A percentile compares a stretch with the other conserved stretches of the same genome.
These are phyloP conservation scores for Erysimum cheiri DNA, from an alignment of 441 rosid species.

Conservation along the genomic window DNA sequence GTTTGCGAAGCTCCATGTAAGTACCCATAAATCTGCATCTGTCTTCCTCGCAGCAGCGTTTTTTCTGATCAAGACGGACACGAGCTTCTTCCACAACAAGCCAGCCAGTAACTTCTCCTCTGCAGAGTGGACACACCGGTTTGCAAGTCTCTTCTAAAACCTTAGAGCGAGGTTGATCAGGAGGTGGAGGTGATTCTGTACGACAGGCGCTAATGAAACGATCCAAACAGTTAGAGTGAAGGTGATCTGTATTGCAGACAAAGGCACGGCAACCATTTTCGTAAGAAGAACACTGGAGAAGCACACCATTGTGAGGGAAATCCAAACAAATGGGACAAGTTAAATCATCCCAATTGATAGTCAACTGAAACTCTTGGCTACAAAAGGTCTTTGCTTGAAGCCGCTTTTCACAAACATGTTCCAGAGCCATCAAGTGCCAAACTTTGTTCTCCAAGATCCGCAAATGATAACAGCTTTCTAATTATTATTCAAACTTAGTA, in stretches of 20 bases:
- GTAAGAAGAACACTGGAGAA: slow-evolving; percentile 85
- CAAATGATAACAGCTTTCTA: slow-evolving; percentile 20
- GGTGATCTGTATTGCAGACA: slow-evolving; percentile 83
- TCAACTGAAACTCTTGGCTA: slow-evolving; percentile 60
- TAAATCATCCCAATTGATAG: slow-evolving; percentile 74
- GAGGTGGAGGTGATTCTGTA: slow-evolving; percentile 58
- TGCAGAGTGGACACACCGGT: slow-evolving; percentile 86
- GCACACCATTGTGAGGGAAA: slow-evolving; percentile 89
- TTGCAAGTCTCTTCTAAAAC: slow-evolving; percentile 54
- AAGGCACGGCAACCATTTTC: slow-evolving; percentile 87
- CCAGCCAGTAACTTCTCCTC: slow-evolving; percentile 97
- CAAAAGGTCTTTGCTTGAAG: slow-evolving; percentile 38
- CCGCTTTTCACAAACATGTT: slow-evolving; percentile 49
- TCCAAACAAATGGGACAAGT: slow-evolving; percentile 93
- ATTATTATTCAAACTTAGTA: not conserved
- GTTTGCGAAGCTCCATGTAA: slow-evolving; percentile 70
- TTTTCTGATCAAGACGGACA: slow-evolving; percentile 64
- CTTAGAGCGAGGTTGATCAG: slow-evolving; percentile 48
- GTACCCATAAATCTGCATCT: slow-evolving; percentile 68
- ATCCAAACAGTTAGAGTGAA: slow-evolving; percentile 92
- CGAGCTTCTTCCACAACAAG: slow-evolving; percentile 76
- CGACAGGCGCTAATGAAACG: slow-evolving; percentile 86
- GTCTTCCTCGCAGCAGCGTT: slow-evolving; percentile 82
- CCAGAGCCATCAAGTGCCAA: slow-evolving; percentile 53
- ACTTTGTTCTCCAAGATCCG: slow-evolving; percentile 36